Percentiles rank a stretch among this genome's conserved stretches.
Evolutionary conservation across 176 grass and related monocot genomes (phyloP).

Genomic region (Poa annua): DNA sequence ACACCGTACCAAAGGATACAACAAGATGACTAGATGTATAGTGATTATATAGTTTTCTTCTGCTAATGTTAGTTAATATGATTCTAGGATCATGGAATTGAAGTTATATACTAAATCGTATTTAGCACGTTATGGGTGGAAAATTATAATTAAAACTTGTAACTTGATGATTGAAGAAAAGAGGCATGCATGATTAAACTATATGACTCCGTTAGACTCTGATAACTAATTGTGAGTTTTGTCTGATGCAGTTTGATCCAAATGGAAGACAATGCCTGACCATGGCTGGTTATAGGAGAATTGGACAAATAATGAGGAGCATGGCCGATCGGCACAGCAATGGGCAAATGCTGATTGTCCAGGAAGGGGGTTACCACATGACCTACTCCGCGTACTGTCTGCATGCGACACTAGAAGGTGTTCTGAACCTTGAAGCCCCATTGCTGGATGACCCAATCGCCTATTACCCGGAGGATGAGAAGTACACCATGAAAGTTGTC

Average conservation of each 20-base stretch:
- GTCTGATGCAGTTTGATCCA: slow-evolving; percentile 76
- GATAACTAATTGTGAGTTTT: slow-evolving; percentile 9
- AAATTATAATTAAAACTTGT: not conserved
- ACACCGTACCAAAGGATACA: too few species aligned
- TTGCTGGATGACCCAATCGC: slow-evolving; percentile 82
- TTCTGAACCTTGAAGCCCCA: slow-evolving; percentile 52
- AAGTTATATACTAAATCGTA: not conserved
- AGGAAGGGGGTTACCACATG: slow-evolving; percentile 89
- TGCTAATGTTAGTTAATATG: not conserved
- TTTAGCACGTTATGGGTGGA: not conserved
- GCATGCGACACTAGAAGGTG: slow-evolving; percentile 83
- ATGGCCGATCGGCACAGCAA: slow-evolving; percentile 52
- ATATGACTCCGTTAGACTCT: not conserved
- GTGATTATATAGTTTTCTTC: not conserved
- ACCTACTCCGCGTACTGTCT: slow-evolving; percentile 92
- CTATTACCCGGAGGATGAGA: slow-evolving; percentile 78
- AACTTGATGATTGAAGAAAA: not conserved
- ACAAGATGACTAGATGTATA: not conserved
- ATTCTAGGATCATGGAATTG: too few species aligned
- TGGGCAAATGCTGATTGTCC: slow-evolving; percentile 74
- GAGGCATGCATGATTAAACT: not conserved
- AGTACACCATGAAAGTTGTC: slow-evolving; percentile 57
- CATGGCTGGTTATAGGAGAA: slow-evolving; percentile 76
- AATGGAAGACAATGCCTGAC: slow-evolving; percentile 95
- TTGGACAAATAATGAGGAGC: slow-evolving; percentile 58